Base-by-base conservation (phyloP, 257 asterid species). In the Orobanche coerulescens region DNA sequence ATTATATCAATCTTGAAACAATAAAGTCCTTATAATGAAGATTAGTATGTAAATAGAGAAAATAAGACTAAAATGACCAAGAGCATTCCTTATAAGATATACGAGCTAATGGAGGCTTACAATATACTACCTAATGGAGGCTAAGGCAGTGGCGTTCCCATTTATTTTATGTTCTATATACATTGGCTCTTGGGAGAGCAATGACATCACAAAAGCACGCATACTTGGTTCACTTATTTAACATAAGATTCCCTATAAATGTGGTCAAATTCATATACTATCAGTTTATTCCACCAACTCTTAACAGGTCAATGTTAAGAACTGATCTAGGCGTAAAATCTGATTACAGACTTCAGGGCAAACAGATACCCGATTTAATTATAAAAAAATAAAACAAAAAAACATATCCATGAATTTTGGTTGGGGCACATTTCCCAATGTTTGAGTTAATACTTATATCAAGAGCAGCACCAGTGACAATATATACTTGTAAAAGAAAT, bases 211-310 rank as follows among this genome's bases (percentile, higher is more conserved):
- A 44, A 44, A 42, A 24, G 53, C 26, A 58, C 47, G 28, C 33
- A 40, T 36, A 58, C 36, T 56, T 47, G 39, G 42, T 43, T 52
- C n/a, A 51, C 49, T 43, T 54, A 62, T 42, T 61, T 22, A 6
- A 55, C n/a, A 43, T 26, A 6, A 19, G 34, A 24, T 36, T 37
- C 28, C 53, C 26, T 40, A 43, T 30, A 26, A 44, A 42, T 61
- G 20, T 40, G 40, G 53, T 59, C 70, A 61, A 75, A 42, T 60
- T 60, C 61, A 19, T 19, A 40, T 25, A 31, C 25, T 30, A 57
- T 33, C 19, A 22, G 54, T 30, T 50, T 64, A 64, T 62, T 25
- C 47, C 67, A 64, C 22, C 53, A 51, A 24, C 22, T 47, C 5
- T 42, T 6, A 58, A 37, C 26, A 52, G 5, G 60, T 56, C 37